Evolutionary conservation across 2,329 filamentous ascomycete species (phyloP).

Genomic region (Grosmannia serpens): DNA sequence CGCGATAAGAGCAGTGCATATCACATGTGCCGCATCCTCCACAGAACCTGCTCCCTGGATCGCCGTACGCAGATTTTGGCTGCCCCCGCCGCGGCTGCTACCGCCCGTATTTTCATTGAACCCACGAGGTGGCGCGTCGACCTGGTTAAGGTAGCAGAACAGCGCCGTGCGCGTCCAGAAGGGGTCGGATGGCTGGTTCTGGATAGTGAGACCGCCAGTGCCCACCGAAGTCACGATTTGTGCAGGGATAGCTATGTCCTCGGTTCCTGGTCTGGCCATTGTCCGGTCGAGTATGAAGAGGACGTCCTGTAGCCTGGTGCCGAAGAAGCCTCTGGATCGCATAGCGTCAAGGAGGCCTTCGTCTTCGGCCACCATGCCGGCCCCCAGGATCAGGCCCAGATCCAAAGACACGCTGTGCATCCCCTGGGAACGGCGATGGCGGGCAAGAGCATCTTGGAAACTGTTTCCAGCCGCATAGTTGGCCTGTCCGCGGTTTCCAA

Average conservation of each 20-base stretch:
- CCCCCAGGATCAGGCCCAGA: conserved; percentile 39
- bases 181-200: conserved; percentile 40
- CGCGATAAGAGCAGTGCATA: conserved; percentile 8
- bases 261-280: conserved; percentile 25
- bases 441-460: conserved; percentile 37
- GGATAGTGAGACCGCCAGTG: conserved; percentile 39
- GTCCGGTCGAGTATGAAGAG: conserved; percentile 34
- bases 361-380: conserved; percentile 42
- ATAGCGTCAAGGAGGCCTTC: conserved; percentile 34
- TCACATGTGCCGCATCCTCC: conserved; percentile 2
- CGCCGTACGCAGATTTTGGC: conserved; percentile 1
- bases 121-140: conserved; percentile 28
- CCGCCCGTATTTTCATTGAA: background rate
- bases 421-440: conserved; percentile 16
- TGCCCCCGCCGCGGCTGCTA: background rate
- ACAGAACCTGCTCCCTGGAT: background rate
- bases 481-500: conserved; percentile 43
- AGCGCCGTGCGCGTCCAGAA: conserved; percentile 41
- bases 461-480: conserved; percentile 46
- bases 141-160: conserved; percentile 34
- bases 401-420: conserved; percentile 34
- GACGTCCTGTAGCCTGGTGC: conserved; percentile 38
- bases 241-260: conserved; percentile 23
- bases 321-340: conserved; percentile 40
- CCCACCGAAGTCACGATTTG: conserved; percentile 42